Percentiles rank a stretch among this genome's conserved stretches.
These are phyloP conservation scores for Colletotrichum noveboracense DNA, from an alignment of 2,329 filamentous ascomycete species.

Conservation along the genomic window DNA sequence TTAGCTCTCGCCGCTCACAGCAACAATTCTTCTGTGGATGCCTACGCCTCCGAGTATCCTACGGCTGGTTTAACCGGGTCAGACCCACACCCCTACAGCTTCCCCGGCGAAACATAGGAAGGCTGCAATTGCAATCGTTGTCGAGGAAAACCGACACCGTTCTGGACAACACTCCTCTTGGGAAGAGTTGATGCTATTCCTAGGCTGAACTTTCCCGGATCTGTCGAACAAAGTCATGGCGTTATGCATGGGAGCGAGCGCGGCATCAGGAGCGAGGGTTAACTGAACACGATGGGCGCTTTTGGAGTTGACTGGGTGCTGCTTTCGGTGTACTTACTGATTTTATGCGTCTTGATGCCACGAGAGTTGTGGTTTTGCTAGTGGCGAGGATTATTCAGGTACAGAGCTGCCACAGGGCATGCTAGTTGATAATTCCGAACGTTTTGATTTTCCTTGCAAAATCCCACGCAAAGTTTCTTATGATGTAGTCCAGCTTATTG, in stretches of 20 bases:
- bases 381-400: not conserved
- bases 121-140: not conserved
- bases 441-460: not conserved
- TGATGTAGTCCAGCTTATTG: not conserved
- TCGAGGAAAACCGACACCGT: not conserved
- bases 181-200: not conserved
- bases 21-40: conserved; percentile 37
- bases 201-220: not conserved
- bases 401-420: not conserved
- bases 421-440: not conserved
- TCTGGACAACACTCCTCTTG: not conserved
- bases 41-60: conserved; percentile 49
- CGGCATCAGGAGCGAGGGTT: conserved; percentile 9
- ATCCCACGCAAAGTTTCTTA: not conserved
- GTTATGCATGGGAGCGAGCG: conserved; percentile 16
- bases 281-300: conserved; percentile 11
- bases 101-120: conserved; percentile 41
- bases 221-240: not conserved
- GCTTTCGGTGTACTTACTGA: not conserved
- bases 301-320: conserved; percentile 2
- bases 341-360: not conserved
- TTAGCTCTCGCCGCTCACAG: conserved; percentile 52
- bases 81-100: conserved; percentile 38
- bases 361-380: not conserved
- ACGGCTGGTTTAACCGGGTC: conserved; percentile 6